phyloP scores from a whole-genome alignment of 805 yeast genomes.

The Saccharomycopsis fodiens region DNA sequence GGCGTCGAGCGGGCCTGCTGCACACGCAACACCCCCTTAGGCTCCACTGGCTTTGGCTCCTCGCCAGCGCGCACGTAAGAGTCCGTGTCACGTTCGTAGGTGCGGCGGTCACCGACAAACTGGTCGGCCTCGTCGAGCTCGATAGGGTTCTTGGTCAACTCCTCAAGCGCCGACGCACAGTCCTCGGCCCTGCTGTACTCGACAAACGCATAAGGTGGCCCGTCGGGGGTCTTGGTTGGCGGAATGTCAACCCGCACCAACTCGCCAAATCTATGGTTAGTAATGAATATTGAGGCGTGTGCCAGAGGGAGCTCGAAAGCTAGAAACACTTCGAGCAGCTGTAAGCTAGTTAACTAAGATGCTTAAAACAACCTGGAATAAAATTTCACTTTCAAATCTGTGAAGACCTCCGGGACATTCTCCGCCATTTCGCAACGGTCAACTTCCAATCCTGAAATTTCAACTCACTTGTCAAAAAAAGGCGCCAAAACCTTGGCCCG shows the following conservation, averaged over 20 bases:
- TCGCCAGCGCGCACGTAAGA: constrained; percentile 3
- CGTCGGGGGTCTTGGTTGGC: constrained; percentile 53
- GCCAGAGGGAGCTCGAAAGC: neutral
- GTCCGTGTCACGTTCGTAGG: constrained; percentile 3
- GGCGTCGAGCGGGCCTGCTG: constrained; percentile 20
- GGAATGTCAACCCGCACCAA: constrained; percentile 54
- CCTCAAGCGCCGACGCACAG: constrained; percentile 46
- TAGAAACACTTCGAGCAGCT: constrained; percentile 5
- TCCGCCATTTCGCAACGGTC: no score
- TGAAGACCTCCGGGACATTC: no score
- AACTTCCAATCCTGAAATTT: no score
- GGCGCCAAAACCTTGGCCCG: constrained; percentile 53
- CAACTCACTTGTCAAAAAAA: constrained; percentile 55
- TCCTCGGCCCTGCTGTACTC: constrained; percentile 46
- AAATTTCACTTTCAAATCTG: no score
- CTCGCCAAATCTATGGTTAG: constrained; percentile 39
- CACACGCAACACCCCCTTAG: constrained; percentile 18
- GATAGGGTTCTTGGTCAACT: constrained; percentile 22
- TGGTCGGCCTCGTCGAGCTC: constrained; percentile 17
- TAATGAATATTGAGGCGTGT: no score
- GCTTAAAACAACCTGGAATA: no score
- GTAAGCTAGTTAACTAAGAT: constrained; percentile 13
- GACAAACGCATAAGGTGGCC: constrained; percentile 57
- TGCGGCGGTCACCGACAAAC: constrained; percentile 4
- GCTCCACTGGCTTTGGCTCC: constrained; percentile 1